Conservation (phyloP, 306 rosid species). For the Cicer pinnatifidum region DNA sequence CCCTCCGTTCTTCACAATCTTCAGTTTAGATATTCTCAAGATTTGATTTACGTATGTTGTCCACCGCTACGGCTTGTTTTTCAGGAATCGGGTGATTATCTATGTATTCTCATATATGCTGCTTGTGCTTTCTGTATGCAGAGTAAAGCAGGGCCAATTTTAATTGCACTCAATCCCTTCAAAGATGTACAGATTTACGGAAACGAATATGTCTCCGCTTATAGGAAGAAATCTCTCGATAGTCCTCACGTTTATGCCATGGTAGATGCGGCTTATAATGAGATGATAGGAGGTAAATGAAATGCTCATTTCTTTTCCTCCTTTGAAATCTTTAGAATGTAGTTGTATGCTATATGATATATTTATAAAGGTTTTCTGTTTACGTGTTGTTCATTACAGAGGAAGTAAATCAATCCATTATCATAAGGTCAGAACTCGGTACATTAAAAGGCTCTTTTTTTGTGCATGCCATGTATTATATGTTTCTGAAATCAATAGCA, state of each 20-base stretch:
- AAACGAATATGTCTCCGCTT: slow-evolving; percentile 62
- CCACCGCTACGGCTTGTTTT: slow-evolving; percentile 41
- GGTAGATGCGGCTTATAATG: slow-evolving; percentile 77
- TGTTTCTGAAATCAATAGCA: slow-evolving; percentile 30
- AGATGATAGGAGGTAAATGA: slow-evolving; percentile 78
- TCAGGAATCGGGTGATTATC: slow-evolving; percentile 29
- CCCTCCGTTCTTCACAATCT: slow-evolving; percentile 90
- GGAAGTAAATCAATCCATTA: slow-evolving; percentile 84
- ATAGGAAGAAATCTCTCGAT: slow-evolving; percentile 60
- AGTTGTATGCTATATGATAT: slow-evolving; percentile 31
- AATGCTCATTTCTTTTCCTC: slow-evolving; percentile 24
- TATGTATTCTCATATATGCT: slow-evolving; percentile 42
- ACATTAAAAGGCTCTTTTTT: slow-evolving; percentile 40
- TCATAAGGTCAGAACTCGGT: slow-evolving; percentile 74
- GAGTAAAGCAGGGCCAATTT: slow-evolving; percentile 92
- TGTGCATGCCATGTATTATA: slow-evolving; percentile 6
- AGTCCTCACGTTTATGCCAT: slow-evolving; percentile 84
- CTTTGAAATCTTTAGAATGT: slow-evolving; percentile 27
- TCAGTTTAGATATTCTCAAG: slow-evolving; percentile 71
- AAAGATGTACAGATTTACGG: slow-evolving; percentile 73
- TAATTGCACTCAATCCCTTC: slow-evolving; percentile 88
- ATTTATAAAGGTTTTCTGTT: slow-evolving; percentile 47
- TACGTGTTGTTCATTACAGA: slow-evolving; percentile 63
- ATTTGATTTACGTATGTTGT: slow-evolving; percentile 83
- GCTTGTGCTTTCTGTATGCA: slow-evolving; percentile 53